Evolutionary conservation across 345 rosid species (phyloP).

Genomic region (Lepidium aucheri): DNA sequence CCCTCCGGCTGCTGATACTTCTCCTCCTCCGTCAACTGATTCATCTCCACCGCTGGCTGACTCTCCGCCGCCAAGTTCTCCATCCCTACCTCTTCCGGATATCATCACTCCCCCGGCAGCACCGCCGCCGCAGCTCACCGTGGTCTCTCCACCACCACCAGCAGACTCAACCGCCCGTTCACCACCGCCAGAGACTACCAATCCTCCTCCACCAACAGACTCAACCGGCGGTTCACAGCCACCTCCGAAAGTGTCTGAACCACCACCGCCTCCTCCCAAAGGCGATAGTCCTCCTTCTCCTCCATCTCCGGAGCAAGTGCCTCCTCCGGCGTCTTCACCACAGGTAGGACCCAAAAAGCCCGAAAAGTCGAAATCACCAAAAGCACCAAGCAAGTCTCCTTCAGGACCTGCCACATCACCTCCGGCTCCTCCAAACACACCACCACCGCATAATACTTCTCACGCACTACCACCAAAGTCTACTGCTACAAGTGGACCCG

Average conservation of each 20-base stretch:
- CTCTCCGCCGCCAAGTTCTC: slow-evolving; percentile 13
- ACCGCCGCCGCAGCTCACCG: neutral
- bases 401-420: slow-evolving; percentile 18
- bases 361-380: neutral
- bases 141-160: neutral
- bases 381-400: slow-evolving; percentile 12
- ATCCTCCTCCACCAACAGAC: slow-evolving; percentile 11
- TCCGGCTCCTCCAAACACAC: neutral
- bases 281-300: slow-evolving; percentile 10
- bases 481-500: slow-evolving; percentile 6
- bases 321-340: slow-evolving; percentile 22
- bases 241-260: slow-evolving; percentile 5
- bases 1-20: slow-evolving; percentile 3
- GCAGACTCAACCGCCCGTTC: slow-evolving; percentile 1
- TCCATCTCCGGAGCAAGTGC: neutral
- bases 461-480: slow-evolving; percentile 22
- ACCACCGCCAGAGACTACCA: slow-evolving; percentile 17
- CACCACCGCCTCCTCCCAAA: slow-evolving; percentile 19
- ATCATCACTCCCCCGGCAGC: slow-evolving; percentile 8
- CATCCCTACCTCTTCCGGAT: neutral
- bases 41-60: neutral
- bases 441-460: neutral
- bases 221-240: slow-evolving; percentile 16
- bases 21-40: slow-evolving; percentile 9
- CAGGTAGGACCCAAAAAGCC: neutral